Conservation (phyloP, 306 rosid genomes). For the Rosa multiflora region DNA sequence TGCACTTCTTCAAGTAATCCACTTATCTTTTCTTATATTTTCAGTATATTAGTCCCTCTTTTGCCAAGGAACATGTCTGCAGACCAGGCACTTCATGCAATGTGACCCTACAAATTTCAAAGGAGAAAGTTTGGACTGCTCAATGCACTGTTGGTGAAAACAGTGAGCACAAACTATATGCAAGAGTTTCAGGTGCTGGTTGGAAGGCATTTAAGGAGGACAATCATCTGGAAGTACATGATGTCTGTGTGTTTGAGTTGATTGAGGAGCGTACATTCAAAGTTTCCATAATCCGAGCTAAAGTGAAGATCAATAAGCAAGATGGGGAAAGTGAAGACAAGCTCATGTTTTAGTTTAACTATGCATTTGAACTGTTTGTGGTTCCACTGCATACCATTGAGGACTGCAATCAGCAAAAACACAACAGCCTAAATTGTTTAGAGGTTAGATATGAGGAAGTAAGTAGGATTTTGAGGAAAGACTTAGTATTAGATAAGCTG, state of each 20-base stretch:
- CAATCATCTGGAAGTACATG: slow-evolving; percentile 16
- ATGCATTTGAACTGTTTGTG: too few species aligned
- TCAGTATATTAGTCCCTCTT: not conserved
- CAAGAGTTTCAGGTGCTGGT: not conserved
- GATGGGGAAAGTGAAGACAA: too few species aligned
- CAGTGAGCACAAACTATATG: not conserved
- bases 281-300: slow-evolving; percentile 4
- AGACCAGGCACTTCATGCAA: not conserved
- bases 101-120: not conserved
- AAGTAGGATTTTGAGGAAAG: too few species aligned
- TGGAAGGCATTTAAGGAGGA: slow-evolving; percentile 35
- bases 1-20: not conserved
- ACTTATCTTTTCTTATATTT: not conserved
- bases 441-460: too few species aligned
- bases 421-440: too few species aligned
- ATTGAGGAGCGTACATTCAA: not conserved
- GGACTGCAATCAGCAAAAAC: too few species aligned
- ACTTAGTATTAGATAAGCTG: too few species aligned
- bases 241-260: slow-evolving; percentile 24
- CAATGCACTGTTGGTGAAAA: not conserved
- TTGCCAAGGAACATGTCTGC: not conserved
- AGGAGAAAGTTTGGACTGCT: slow-evolving; percentile 21
- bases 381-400: too few species aligned
- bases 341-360: too few species aligned
- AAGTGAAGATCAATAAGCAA: not conserved